These are phyloP conservation scores for Cutaneotrichosporon cutaneum DNA, from an alignment of 1,284 basidiomycete genomes.

Conservation along the genomic window DNA sequence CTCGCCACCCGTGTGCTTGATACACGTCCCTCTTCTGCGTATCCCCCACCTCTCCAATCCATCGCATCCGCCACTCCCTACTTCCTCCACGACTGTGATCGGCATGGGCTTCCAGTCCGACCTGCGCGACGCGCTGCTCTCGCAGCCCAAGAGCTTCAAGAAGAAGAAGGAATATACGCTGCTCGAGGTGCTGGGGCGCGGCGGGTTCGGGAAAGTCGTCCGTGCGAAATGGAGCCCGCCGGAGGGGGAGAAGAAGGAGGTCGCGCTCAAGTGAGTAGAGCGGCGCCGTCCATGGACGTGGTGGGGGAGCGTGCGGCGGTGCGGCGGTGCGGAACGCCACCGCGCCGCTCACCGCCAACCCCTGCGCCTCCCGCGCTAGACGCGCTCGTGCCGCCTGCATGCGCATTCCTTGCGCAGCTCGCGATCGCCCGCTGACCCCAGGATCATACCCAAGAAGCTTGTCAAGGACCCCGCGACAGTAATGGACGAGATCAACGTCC, in stretches of 20 bases:
- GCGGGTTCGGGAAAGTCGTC: constrained; percentile 83
- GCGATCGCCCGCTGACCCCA: constrained; percentile 42
- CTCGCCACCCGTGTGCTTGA: no score
- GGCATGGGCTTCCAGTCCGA: constrained; percentile 38
- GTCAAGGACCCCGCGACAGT: constrained; percentile 84
- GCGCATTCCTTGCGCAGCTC: no score
- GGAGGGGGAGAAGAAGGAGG: constrained; percentile 61
- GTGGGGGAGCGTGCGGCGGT: neutral
- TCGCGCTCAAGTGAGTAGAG: constrained; percentile 62
- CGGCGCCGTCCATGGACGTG: no score
- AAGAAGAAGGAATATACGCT: constrained; percentile 68
- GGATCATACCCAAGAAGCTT: constrained; percentile 86
- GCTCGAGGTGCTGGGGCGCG: constrained; percentile 63
- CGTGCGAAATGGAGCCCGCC: constrained; percentile 59
- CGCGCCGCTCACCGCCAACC: no score
- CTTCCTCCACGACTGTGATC: constrained; percentile 10
- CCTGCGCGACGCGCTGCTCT: constrained; percentile 58
- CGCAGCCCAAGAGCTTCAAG: constrained; percentile 75
- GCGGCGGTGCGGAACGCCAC: neutral
- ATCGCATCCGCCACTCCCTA: neutral
- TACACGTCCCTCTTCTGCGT: no score
- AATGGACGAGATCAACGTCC: constrained; percentile 84
- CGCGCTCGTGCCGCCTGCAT: no score
- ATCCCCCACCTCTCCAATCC: neutral
- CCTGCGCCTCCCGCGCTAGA: no score